Conservation (phyloP, 768 basidiomycete genomes). For the Tricholomella constricta region DNA sequence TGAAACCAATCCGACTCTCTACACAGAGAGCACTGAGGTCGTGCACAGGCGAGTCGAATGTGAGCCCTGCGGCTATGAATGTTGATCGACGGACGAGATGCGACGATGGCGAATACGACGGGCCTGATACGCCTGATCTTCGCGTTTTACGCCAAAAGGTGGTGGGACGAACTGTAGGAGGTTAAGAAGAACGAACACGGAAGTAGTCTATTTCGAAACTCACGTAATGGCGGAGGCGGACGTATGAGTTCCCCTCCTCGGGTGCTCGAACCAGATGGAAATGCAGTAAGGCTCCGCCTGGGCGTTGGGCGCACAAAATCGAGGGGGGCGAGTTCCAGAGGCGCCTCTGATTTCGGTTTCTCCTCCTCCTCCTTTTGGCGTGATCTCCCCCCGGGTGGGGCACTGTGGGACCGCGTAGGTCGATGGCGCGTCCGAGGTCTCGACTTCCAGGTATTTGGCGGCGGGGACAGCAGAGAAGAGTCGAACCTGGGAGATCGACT, state of each 20-base stretch:
- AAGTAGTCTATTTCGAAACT: conserved; percentile 28
- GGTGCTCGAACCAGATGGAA: conserved; percentile 27
- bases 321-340: conserved; percentile 15
- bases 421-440: conserved; percentile 33
- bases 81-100: conserved; percentile 77
- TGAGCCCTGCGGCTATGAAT: conserved; percentile 76
- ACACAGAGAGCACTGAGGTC: conserved; percentile 66
- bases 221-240: conserved; percentile 68
- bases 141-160: conserved; percentile 80
- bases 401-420: conserved; percentile 49
- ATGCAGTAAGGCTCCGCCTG: conserved; percentile 32
- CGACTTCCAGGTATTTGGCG: conserved; percentile 50
- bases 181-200: background rate
- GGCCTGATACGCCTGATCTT: conserved; percentile 68
- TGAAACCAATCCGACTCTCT: conserved; percentile 53
- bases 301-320: conserved; percentile 18
- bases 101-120: conserved; percentile 72
- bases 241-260: conserved; percentile 51
- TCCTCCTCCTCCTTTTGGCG: conserved; percentile 2
- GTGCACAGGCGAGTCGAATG: conserved; percentile 60
- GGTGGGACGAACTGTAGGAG: conserved; percentile 66
- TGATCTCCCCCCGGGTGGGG: conserved; percentile 40
- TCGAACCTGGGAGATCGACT: conserved; percentile 29
- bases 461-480: conserved; percentile 45
- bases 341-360: conserved; percentile 6